Base-by-base conservation (phyloP, 2,329 filamentous ascomycete genomes). In the Pseudogymnoascus sp. region DNA sequence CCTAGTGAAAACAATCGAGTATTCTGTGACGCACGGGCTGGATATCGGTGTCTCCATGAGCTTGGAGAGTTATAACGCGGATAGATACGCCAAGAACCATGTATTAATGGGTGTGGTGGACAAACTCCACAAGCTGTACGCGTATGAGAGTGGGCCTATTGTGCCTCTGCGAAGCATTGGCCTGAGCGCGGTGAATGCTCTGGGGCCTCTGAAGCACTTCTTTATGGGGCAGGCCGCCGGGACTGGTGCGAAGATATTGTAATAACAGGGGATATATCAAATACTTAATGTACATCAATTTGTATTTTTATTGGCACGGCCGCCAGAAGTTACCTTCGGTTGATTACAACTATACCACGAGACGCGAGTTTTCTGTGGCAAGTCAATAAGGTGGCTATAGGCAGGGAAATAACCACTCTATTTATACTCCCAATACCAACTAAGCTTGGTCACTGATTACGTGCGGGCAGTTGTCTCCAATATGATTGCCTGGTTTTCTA, bases 111-210 rank as follows among this genome's bases (percentile, higher is more conserved):
- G 85, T 62, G 88, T 88, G 52, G 90, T 86, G 67, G 93, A 97
- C 76, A 93, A 97, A 77, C 78, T 97, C 68, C 92, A 97, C 75
- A 96, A 93, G 77, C 76, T 97, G 45, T 97, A 96, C 74, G 88
- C 87, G n/a, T 85, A 90, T 0, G 86, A 85, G 21, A 86, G 83
- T 64, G 90, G 90, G 0, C 92, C 92, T 0, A 76, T 97, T 35
- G 89, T 96, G 15, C 87, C 88, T 68, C 78, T 92, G 59, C 82
- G 93, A 65, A 92, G 89, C 60, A 71, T 91, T 55, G 93, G 93
- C 0, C 74, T 97, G 65, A 83, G 80, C 65, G 84, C 88, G 6
- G 88, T 97, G 64, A 87, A 97, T 74, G 81, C 83, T 1, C 71
- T 96, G 70, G 82, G 84, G 0, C 84, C 88, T 37, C 70, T 96